Evolutionary conservation across 2,329 filamentous ascomycete genomes (phyloP).

Genomic region (Fonsecaea monophora): DNA sequence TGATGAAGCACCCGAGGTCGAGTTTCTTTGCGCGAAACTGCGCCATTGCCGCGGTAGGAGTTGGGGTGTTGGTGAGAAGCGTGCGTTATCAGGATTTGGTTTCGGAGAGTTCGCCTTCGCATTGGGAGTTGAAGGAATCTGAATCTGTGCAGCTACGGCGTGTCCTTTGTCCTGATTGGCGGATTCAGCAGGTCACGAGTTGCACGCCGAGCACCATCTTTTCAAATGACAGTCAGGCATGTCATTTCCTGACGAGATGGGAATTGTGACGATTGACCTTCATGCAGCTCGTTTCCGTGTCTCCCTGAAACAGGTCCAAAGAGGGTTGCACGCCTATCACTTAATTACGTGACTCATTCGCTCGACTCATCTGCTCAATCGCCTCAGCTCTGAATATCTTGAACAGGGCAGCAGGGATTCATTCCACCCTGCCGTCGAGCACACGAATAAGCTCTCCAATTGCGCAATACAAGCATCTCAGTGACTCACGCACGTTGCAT

Average conservation of each 20-base stretch:
- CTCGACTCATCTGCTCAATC: neutral
- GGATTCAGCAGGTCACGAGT: neutral
- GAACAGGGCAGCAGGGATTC: neutral
- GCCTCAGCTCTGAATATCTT: neutral
- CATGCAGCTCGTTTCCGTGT: neutral
- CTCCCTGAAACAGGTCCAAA: neutral
- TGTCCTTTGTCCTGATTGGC: constrained; percentile 2
- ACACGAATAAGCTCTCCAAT: neutral
- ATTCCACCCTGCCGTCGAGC: neutral
- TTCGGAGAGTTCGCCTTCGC: neutral
- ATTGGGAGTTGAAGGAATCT: neutral
- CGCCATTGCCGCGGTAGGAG: constrained; percentile 67
- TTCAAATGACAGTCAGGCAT: neutral
- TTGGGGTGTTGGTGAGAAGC: neutral
- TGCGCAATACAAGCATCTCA: neutral
- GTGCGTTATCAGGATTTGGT: neutral
- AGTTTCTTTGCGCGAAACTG: constrained; percentile 91
- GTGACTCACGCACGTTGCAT: constrained; percentile 5
- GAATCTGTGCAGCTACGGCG: constrained; percentile 1
- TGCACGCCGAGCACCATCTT: neutral
- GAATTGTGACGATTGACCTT: neutral
- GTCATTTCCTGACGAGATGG: neutral
- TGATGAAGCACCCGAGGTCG: constrained; percentile 86
- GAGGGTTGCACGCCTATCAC: neutral
- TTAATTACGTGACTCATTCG: neutral